These are phyloP conservation scores for Panus rudis DNA, from an alignment of 768 basidiomycete species.

Conservation along the genomic window DNA sequence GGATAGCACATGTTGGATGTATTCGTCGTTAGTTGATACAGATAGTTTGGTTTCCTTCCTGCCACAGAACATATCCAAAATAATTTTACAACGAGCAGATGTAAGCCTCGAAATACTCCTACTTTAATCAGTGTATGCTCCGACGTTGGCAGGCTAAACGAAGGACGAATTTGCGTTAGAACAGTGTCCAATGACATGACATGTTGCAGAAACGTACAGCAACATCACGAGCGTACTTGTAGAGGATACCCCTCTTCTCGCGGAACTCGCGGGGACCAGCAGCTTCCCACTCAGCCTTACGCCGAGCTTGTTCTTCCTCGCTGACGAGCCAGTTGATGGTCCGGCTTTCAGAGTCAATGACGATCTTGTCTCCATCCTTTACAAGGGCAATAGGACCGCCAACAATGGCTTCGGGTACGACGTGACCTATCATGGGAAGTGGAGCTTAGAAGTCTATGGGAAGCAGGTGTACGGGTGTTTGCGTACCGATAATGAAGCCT, in stretches of 20 bases:
- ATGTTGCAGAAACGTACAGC: slow-evolving; percentile 45
- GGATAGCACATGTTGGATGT: too few relatives aligned
- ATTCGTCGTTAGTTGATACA: background rate
- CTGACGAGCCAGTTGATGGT: slow-evolving; percentile 69
- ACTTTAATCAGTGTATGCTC: slow-evolving; percentile 70
- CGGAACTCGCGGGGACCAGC: slow-evolving; percentile 57
- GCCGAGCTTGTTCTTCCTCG: slow-evolving; percentile 54
- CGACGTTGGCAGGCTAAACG: slow-evolving; percentile 67
- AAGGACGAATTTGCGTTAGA: background rate
- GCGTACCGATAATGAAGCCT: slow-evolving; percentile 52
- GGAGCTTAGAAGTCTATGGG: background rate
- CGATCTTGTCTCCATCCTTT: slow-evolving; percentile 71
- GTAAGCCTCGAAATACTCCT: background rate
- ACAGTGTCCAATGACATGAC: slow-evolving; percentile 2
- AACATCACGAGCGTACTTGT: slow-evolving; percentile 80
- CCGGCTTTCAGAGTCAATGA: slow-evolving; percentile 62
- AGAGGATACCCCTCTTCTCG: slow-evolving; percentile 67
- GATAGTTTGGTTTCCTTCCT: too few relatives aligned
- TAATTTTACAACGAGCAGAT: background rate
- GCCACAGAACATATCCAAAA: too few relatives aligned
- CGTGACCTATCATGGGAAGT: slow-evolving; percentile 41
- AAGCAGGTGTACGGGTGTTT: background rate
- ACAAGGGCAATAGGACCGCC: slow-evolving; percentile 88
- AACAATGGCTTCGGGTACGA: slow-evolving; percentile 59
- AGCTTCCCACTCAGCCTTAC: slow-evolving; percentile 63